Evolutionary conservation across 148 eudicot species (phyloP), one percentile per base, ranked within the genome.

Genomic region (Vaccinium corymbosum): DNA sequence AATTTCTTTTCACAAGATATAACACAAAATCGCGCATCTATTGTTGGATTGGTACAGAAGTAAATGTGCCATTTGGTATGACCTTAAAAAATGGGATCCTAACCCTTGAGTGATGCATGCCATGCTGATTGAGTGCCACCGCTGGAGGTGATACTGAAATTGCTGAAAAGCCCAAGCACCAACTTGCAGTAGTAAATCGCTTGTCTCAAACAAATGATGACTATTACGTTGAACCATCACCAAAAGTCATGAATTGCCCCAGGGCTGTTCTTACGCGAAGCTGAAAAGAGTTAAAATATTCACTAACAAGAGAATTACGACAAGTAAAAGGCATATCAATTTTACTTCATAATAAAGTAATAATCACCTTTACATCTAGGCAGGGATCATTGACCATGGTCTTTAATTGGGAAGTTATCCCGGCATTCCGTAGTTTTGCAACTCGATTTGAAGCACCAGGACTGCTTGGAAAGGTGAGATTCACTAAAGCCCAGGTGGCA

Each of bases 301-400:
- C 70, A 70, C 20, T 17, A 84, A 74, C 50, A 27, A 25, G 15
- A 71, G 7, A 55, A 70, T 14, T 5, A 57, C 7, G 1, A 57
- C 11, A 42, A 75, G 12, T 71, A 2, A 22, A 85, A 53, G 81
- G 42, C 50, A 84, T 57, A 1, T 27, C 57, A 50, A 32, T 68
- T 76, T 29, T 29, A 61, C 27, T 2, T 64, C 29, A 64, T 64
- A 7, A 78, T 25, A 46, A 64, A 6, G 16, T 16, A 50, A 52
- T 27, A 86, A 78, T 88, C 78, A 97, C 99, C 98, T 95, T 93
- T 20, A 93, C 98, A 88, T 97, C 99, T 79, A 95, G 80, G 87
- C 95, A 93, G 78, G 95, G 92, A 85, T 97, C 99, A 80, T 88
- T 88, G 71, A 90, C 89, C 98, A 97, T 92, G 80, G 87, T 90